Evolutionary conservation across 768 basidiomycete genomes (phyloP), one percentile per base, ranked within the genome.

Genomic region (Mycena vulgaris): DNA sequence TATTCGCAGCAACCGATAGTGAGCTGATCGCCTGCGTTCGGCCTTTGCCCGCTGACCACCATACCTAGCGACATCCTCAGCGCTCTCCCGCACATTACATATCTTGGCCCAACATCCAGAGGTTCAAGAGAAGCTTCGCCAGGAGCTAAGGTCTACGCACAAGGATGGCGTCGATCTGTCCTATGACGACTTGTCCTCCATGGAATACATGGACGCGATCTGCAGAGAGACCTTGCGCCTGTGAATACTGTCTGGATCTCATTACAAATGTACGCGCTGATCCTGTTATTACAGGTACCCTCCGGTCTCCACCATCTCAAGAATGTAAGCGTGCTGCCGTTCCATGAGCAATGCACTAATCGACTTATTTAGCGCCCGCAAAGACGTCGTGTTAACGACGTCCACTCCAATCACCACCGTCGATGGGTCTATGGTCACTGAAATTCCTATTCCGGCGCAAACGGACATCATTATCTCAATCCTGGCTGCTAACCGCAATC

Each of bases 141-240:
- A 77, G 28, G 83, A 83, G 66, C 61, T 82, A 10, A 61, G 56
- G 0, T 57, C 63, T 7, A 75, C 73, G 21, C 37, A 63, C 63
- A 17, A 69, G 63, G 48, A 51, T 17, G 31, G 75, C 71, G 23
- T 66, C 80, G 42, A 61, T 21, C 21, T 51, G 0, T 42, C 63
- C 1, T 80, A 80, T 33, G 81, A 81, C 35, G 69, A 76, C 13
- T 65, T 83, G 11, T 69, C 75, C 16, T 55, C 68, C 0, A 70
- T 83, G n/a, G 77, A 80, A 2, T 79, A 78, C 47, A 71, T 83
- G n/a, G 79, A 83, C 69, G 81, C 82, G 5, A 73, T 83, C 17
- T 79, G 77, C 57, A 75, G 80, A 33, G 82, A 82, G 64, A 83
- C 81, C 2, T 67, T 83, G 33, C 78, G 83, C 35, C 63, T 82